These are phyloP conservation scores for Colletotrichum camelliae DNA, from an alignment of 2,329 filamentous ascomycete species.

Conservation along the genomic window DNA sequence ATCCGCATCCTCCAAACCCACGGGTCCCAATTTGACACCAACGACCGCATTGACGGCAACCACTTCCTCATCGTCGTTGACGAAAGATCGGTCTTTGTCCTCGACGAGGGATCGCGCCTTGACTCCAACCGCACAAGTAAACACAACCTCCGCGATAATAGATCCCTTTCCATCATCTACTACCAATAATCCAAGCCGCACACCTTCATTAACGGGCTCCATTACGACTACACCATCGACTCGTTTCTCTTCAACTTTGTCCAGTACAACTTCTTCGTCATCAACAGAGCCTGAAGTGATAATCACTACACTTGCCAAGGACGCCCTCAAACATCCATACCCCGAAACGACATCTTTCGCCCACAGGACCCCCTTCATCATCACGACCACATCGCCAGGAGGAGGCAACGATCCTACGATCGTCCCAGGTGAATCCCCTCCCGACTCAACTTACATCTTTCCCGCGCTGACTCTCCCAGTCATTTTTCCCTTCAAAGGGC, in stretches of 20 bases:
- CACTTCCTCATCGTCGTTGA: not conserved
- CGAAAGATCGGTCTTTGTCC: not conserved
- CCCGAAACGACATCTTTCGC: not conserved
- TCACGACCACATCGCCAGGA: not conserved
- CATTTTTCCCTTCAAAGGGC: not conserved
- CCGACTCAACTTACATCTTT: fast-evolving
- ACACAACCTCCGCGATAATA: not conserved
- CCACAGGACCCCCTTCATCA: not conserved
- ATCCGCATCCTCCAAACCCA: not conserved
- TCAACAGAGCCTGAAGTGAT: not conserved
- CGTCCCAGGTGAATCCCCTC: not conserved
- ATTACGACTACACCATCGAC: fast-evolving
- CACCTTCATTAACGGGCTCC: not conserved
- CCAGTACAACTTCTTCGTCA: not conserved
- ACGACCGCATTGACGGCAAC: not conserved
- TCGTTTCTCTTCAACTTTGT: not conserved
- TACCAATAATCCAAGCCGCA: not conserved
- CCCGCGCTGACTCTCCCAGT: not conserved
- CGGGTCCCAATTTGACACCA: not conserved
- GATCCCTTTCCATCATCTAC: not conserved
- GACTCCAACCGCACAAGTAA: not conserved
- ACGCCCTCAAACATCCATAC: not conserved
- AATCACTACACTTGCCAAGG: not conserved
- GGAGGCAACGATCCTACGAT: not conserved
- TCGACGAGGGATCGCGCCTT: not conserved